Percentiles rank a stretch among this genome's conserved stretches.
Evolutionary conservation across 2,329 filamentous ascomycete genomes (phyloP).

Genomic region (Cercospora sp.): DNA sequence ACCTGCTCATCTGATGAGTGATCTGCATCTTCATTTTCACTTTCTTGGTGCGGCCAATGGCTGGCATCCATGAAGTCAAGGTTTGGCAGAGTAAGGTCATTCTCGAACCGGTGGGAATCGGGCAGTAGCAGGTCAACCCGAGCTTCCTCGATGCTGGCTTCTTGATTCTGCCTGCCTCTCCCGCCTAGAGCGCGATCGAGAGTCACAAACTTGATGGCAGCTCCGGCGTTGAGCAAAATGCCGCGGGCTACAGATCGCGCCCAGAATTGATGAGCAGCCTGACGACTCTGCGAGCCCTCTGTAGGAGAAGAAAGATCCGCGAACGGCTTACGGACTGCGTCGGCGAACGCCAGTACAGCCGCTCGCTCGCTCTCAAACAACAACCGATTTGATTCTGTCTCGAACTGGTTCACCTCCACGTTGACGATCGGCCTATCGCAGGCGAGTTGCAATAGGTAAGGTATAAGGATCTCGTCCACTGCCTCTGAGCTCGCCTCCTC

Average conservation of each 20-base stretch:
- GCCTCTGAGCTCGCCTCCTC: constrained; percentile 52
- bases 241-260: constrained; percentile 60
- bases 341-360: constrained; percentile 59
- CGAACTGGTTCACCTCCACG: constrained; percentile 59
- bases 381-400: constrained; percentile 54
- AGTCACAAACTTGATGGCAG: constrained; percentile 57
- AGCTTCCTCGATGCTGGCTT: constrained; percentile 24
- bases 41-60: constrained; percentile 22
- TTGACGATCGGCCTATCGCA: constrained; percentile 54
- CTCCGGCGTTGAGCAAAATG: constrained; percentile 60
- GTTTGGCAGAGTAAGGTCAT: constrained; percentile 17
- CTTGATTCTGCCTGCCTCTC: constrained; percentile 44
- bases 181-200: constrained; percentile 64
- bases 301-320: constrained; percentile 49
- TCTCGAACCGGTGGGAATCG: constrained; percentile 20
- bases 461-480: constrained; percentile 59
- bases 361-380: constrained; percentile 55
- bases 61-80: constrained; percentile 26
- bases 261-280: constrained; percentile 56
- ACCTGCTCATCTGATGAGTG: background rate
- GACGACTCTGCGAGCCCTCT: constrained; percentile 44
- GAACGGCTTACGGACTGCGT: constrained; percentile 55
- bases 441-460: constrained; percentile 59
- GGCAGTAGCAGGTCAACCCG: constrained; percentile 22
- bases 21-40: constrained; percentile 21